Conservation (phyloP, 495 filamentous ascomycete genomes). For the Talaromyces proteolyticus region DNA sequence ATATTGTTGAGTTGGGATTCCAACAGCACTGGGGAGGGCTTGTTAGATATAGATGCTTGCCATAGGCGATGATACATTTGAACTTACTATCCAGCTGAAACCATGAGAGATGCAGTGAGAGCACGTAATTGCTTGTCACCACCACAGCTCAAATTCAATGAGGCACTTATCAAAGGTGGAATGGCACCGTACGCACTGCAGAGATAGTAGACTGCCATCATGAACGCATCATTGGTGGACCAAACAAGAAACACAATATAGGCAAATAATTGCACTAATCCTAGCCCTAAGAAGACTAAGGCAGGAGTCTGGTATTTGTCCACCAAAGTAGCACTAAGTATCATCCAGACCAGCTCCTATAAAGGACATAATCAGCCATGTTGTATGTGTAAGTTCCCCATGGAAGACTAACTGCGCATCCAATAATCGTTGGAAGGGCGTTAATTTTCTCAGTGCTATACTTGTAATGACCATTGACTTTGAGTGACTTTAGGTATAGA, state of each 20-base stretch:
- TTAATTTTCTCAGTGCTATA: slow-evolving; percentile 1
- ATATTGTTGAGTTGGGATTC: slow-evolving; percentile 6
- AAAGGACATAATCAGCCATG: not conserved
- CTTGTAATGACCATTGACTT: not conserved
- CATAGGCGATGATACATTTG: no score
- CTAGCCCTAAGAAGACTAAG: slow-evolving; percentile 15
- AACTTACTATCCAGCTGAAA: slow-evolving; percentile 1
- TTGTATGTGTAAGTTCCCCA: not conserved
- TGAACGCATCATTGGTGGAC: not conserved
- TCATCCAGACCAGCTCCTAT: slow-evolving; percentile 2
- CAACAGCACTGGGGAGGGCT: slow-evolving; percentile 3
- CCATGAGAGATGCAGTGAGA: slow-evolving; percentile 1
- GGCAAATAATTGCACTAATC: not conserved
- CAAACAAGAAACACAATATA: slow-evolving; percentile 1
- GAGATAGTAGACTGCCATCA: not conserved
- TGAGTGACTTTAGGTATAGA: slow-evolving; percentile 7
- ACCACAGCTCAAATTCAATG: not conserved
- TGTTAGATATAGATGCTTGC: not conserved
- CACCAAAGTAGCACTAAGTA: not conserved
- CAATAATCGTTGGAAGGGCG: slow-evolving; percentile 1
- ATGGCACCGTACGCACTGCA: not conserved
- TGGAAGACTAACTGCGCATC: not conserved
- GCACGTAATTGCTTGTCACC: slow-evolving; percentile 1
- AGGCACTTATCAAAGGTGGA: not conserved
- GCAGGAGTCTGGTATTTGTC: not conserved